phyloP scores from a whole-genome alignment of 1,139 yeast species.

The Yamadazyma atmosphaerica region DNA sequence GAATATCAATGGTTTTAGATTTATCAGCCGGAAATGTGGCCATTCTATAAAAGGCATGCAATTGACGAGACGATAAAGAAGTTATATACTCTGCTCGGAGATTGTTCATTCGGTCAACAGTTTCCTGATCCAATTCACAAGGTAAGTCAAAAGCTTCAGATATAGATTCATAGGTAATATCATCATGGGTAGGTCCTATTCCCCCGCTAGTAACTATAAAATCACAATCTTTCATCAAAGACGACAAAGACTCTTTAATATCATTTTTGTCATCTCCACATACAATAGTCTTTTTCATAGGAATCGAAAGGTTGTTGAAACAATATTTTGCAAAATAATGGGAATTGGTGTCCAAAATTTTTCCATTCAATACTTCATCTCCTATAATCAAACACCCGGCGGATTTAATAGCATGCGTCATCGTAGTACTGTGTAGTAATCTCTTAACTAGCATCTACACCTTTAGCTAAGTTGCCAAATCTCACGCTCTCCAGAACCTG shows the following conservation, averaged over 20 bases:
- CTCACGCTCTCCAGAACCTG: too few relatives aligned
- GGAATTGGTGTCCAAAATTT: conserved; percentile 78
- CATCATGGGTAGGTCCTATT: conserved; percentile 90
- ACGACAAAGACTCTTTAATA: conserved; percentile 53
- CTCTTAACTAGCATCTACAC: background rate
- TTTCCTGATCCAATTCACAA: conserved; percentile 53
- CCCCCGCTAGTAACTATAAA: conserved; percentile 81
- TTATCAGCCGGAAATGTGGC: conserved; percentile 61
- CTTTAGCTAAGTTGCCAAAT: too few relatives aligned
- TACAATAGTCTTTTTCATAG: conserved; percentile 63
- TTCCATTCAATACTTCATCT: conserved; percentile 87
- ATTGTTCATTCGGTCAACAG: conserved; percentile 59
- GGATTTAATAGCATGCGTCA: conserved; percentile 14
- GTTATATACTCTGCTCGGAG: conserved; percentile 44
- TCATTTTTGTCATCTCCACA: conserved; percentile 77
- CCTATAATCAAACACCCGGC: conserved; percentile 69
- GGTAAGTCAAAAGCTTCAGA: conserved; percentile 62
- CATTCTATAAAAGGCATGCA: conserved; percentile 69
- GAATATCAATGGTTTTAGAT: conserved; percentile 43
- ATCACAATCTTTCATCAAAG: conserved; percentile 54
- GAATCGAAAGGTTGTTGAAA: conserved; percentile 50
- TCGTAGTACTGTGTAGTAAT: background rate
- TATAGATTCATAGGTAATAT: conserved; percentile 73
- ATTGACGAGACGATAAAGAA: conserved; percentile 43
- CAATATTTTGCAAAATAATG: conserved; percentile 68